Conservation (phyloP, 2,329 filamentous ascomycete species). For the Dothistroma septosporum region DNA sequence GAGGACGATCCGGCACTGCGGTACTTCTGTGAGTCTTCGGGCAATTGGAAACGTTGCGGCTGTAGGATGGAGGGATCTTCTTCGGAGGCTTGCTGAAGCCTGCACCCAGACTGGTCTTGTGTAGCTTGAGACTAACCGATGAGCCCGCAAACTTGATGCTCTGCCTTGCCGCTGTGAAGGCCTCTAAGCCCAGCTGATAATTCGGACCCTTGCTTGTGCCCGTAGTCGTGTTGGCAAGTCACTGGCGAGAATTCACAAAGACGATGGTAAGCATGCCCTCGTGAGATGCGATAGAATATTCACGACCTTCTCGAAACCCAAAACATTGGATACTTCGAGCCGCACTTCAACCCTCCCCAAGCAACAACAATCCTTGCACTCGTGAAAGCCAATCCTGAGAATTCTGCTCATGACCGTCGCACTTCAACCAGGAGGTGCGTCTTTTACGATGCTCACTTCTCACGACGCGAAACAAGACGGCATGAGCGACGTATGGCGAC, state of each 20-base stretch:
- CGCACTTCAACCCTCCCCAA: slow-evolving; percentile 24
- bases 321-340: slow-evolving; percentile 12
- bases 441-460: slow-evolving; percentile 11
- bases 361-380: slow-evolving; percentile 15
- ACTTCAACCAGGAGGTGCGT: slow-evolving; percentile 14
- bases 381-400: slow-evolving; percentile 21
- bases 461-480: slow-evolving; percentile 19
- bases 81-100: slow-evolving; percentile 13
- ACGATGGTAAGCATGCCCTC: background rate
- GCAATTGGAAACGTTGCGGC: slow-evolving; percentile 1
- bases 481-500: slow-evolving; percentile 22
- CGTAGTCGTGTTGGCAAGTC: background rate
- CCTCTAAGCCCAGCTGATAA: slow-evolving; percentile 1
- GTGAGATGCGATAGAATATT: background rate
- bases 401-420: slow-evolving; percentile 26
- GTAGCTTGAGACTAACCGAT: slow-evolving; percentile 16
- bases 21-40: slow-evolving; percentile 1
- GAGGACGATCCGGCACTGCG: background rate
- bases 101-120: slow-evolving; percentile 13
- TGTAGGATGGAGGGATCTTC: slow-evolving; percentile 4
- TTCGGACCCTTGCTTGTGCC: background rate
- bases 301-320: slow-evolving; percentile 6
- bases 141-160: slow-evolving; percentile 13
- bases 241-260: background rate
- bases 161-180: slow-evolving; percentile 8